Percentiles rank a stretch among this genome's conserved stretches.
Conservation (phyloP, 495 filamentous ascomycete species). For the Aspergillus nidulans region DNA sequence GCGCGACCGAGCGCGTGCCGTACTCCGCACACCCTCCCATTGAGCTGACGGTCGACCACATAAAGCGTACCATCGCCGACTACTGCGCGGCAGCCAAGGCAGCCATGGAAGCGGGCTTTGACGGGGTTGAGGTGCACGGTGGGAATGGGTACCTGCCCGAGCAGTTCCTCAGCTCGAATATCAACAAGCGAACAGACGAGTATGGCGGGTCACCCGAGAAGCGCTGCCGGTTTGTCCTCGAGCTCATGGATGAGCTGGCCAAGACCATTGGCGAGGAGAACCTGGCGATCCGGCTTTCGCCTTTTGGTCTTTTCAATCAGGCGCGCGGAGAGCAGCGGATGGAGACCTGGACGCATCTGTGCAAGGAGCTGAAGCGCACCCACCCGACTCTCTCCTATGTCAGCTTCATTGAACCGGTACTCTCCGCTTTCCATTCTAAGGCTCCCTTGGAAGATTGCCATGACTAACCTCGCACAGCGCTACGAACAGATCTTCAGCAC, state of each 20-base stretch:
- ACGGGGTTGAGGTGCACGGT: constrained; percentile 48
- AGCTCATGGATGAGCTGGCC: constrained; percentile 33
- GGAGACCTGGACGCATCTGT: constrained; percentile 50
- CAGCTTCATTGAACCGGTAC: constrained; percentile 49
- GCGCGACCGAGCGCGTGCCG: constrained; percentile 30
- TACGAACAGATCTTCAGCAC: constrained; percentile 46
- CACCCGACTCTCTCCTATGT: constrained; percentile 45
- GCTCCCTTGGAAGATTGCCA: too few relatives aligned
- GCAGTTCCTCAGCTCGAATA: constrained; percentile 42
- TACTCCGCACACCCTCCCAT: constrained; percentile 44
- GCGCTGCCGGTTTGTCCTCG: constrained; percentile 37
- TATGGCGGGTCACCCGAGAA: constrained; percentile 49
- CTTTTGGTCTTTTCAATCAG: constrained; percentile 50
- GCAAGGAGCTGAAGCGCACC: constrained; percentile 43
- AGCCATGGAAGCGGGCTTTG: constrained; percentile 31
- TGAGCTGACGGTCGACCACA: constrained; percentile 41
- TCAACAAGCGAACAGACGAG: constrained; percentile 45
- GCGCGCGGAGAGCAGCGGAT: constrained; percentile 41
- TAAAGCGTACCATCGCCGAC: constrained; percentile 26
- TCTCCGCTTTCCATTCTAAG: not conserved
- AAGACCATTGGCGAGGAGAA: constrained; percentile 26
- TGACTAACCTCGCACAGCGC: constrained; percentile 22
- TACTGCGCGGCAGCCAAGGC: constrained; percentile 29
- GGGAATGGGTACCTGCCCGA: constrained; percentile 50
- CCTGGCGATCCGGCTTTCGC: constrained; percentile 28